Evolutionary conservation across 495 filamentous ascomycete species (phyloP).

Genomic region (Xylaria intraflava): DNA sequence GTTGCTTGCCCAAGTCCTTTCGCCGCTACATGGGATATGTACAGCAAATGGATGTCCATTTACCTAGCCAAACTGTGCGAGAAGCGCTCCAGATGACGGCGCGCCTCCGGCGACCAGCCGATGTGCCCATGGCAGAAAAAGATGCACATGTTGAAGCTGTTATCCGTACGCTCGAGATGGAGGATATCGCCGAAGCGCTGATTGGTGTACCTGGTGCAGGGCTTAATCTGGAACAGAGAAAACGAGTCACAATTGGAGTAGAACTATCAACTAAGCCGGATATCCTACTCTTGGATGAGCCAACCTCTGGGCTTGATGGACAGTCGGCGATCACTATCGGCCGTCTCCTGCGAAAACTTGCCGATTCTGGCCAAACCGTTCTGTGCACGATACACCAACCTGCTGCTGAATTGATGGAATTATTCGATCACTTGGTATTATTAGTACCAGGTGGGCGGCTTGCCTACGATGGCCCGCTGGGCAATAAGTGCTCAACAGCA

Average conservation of each 20-base stretch:
- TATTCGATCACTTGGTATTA: conserved; percentile 45
- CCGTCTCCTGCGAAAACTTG: conserved; percentile 65
- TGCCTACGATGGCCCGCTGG: conserved; percentile 49
- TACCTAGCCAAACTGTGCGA: too few species aligned
- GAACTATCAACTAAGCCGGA: conserved; percentile 8
- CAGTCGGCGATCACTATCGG: conserved; percentile 68
- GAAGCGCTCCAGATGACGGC: too few species aligned
- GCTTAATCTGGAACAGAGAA: conserved; percentile 13
- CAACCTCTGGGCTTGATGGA: conserved; percentile 70
- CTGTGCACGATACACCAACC: conserved; percentile 75
- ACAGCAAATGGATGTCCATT: too few species aligned
- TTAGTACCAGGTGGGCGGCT: conserved; percentile 48
- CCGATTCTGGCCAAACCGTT: conserved; percentile 64
- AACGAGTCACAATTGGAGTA: conserved; percentile 8
- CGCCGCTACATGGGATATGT: too few species aligned
- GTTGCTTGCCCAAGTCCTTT: too few species aligned
- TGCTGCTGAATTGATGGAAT: conserved; percentile 50
- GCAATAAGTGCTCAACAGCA: conserved; percentile 23
- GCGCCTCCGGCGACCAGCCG: too few species aligned
- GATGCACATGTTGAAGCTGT: too few species aligned
- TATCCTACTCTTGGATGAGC: conserved; percentile 49
- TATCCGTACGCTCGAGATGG: too few species aligned
- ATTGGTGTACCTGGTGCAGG: too few species aligned
- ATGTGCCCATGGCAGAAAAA: too few species aligned
- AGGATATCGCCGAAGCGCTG: too few species aligned